Base-by-base conservation (phyloP, 495 filamentous ascomycete species). In the Penicillium nucicola region DNA sequence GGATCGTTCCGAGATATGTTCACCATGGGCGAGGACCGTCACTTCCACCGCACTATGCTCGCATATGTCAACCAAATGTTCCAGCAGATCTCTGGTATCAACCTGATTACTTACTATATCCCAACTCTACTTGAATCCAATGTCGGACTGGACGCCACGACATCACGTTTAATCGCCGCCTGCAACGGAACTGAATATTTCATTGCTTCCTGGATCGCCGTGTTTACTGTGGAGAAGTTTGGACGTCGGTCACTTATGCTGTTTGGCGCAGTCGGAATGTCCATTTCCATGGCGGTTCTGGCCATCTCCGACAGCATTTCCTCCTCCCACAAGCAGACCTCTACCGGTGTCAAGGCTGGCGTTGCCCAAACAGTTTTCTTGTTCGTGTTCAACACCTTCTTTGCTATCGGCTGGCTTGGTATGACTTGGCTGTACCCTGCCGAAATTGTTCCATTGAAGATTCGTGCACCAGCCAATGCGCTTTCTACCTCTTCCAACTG, bases 1-100 rank as follows among this genome's bases (percentile, higher is more conserved):
- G 82, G 82, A 22, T 77, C 71, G 2, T 88, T 87, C 64, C 57
- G 62, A 14, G 87, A 90, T 52, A 76, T 85, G 48, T 89, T 91
- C 65, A 86, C 80, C 22, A 86, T 85, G 78, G 81, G 77, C 49
- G 78, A 82, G 50, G 79, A 90, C 59, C 80, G 88, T 25, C 85
- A 89, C 61, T 80, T 92, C 56, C 88, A 90, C 65, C 82, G 89
- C 11, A 82, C 79, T 0, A 63, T 84, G 19, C 73, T 90, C 23
- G 87, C 79, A 37, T 88, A 88, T 58, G 79, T 88, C 62, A 89
- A 87, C 65, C 87, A 90, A 53, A 79, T 87, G 73, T 89, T 89
- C 69, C 87, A 90, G 57, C 86, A 91, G 52, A 83, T 88, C 25
- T 79, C 76, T 0, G 88, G 88, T 18, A 89, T 90, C 57, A 90